Base-by-base conservation (phyloP, 1,284 basidiomycete species). In the Apiotrichum gracile region DNA sequence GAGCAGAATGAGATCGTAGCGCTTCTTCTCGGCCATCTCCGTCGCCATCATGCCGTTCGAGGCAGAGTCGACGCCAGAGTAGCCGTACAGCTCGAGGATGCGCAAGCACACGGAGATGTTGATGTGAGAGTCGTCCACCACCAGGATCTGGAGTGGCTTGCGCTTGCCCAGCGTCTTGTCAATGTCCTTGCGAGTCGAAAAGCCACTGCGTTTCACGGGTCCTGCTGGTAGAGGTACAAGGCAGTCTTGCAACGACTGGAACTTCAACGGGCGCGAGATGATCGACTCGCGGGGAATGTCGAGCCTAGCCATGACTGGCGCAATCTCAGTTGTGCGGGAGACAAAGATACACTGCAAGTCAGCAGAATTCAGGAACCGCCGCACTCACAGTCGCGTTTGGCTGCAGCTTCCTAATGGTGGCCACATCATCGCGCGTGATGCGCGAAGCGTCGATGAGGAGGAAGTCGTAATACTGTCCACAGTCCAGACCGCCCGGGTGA, bases 91-190 rank as follows among this genome's bases (percentile, higher is more conserved):
- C 49, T 66, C 67, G 12, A 73, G 59, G 33, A 73, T 66, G 39
- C 68, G 53, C 10, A 49, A 57, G 13, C 68, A 69, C 16, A 73
- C 73, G 9, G 61, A 56, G 19, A 68, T 50, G 49, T 75, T 75
- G 60, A 72, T 65, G 0, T 55, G 47, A 44, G 70, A 73, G 56
- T 75, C 72, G 47, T 75, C 73, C 2, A 75, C 73, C 2, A 73
- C 56, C 16, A 75, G 61, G 27, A 75, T 68, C 6, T 58, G 38
- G 12, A 73, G 60, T 4, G 72, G 73, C 47, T 53, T 54, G 16
- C 55, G 35, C 41, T 46, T 40, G 19, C 51, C 58, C 4, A 60
- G 49, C 7, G 34, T 46, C 44, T 47, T 49, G 52, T 60, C 54
- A 22, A 60, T 42, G 21, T 25, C 26, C 31, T 42, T 44, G n/a